phyloP scores from a whole-genome alignment of 148 eudicot species.

The Rhododendron ferrugineum region DNA sequence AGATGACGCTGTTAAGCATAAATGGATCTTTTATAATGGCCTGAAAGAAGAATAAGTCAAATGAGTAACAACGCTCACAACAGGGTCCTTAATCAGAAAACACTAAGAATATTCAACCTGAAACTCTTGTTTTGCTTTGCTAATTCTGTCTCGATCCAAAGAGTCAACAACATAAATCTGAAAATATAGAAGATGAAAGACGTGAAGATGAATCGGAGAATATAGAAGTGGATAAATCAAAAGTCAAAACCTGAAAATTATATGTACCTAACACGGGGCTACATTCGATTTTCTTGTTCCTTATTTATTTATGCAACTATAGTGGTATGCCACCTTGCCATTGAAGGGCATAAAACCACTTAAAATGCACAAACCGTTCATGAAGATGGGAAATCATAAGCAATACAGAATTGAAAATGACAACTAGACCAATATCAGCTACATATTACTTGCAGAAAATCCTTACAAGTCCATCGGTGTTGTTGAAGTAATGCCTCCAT shows the following conservation, averaged over 20 bases:
- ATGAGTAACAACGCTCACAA: constrained; percentile 16
- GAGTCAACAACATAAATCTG: constrained; percentile 99
- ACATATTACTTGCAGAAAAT: constrained; percentile 1
- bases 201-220: background rate
- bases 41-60: constrained; percentile 42
- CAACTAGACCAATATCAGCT: background rate
- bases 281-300: no score
- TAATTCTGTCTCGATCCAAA: constrained; percentile 91
- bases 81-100: constrained; percentile 9
- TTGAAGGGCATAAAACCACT: constrained; percentile 5
- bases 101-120: constrained; percentile 48
- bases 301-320: background rate
- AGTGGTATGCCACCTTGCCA: background rate
- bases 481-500: constrained; percentile 99
- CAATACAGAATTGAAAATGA: background rate
- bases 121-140: constrained; percentile 87
- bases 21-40: constrained; percentile 90
- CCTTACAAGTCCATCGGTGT: constrained; percentile 94
- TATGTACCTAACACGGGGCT: background rate
- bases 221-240: background rate
- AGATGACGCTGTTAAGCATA: constrained; percentile 88
- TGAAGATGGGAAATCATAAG: background rate
- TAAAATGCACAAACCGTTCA: background rate
- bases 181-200: constrained; percentile 11
- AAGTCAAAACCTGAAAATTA: background rate